Percentiles rank a stretch among this genome's conserved stretches.
Evolutionary conservation across 2,329 filamentous ascomycete species (phyloP).

Genomic region (Parascedosporium putredinis): DNA sequence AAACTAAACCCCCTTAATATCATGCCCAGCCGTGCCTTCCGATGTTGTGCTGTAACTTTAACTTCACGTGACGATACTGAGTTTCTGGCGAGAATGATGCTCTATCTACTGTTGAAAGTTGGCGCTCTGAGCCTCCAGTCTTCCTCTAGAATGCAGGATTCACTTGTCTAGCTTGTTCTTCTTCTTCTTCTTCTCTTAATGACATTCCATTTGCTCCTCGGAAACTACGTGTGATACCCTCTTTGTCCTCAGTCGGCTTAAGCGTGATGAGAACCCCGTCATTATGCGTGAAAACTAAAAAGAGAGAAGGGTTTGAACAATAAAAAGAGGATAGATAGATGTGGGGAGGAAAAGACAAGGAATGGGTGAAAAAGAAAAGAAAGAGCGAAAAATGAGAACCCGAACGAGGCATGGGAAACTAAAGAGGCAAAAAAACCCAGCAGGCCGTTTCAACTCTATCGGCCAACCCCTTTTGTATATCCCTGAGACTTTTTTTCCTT

Average conservation of each 20-base stretch:
- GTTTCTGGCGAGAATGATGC: too few species aligned
- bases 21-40: too few species aligned
- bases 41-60: too few species aligned
- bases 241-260: neutral
- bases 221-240: neutral
- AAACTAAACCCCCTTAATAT: neutral
- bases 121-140: too few species aligned
- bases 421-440: neutral
- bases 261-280: constrained; percentile 2
- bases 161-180: too few species aligned
- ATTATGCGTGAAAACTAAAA: constrained; percentile 4
- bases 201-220: neutral
- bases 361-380: constrained; percentile 5
- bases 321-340: neutral
- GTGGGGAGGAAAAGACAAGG: constrained; percentile 1
- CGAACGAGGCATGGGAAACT: too few species aligned
- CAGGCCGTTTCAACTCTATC: neutral
- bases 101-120: too few species aligned
- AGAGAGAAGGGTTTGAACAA: constrained; percentile 5
- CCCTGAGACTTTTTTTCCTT: neutral
- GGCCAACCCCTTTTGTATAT: neutral
- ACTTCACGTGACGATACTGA: too few species aligned
- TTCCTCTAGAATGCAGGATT: too few species aligned
- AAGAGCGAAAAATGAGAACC: neutral
- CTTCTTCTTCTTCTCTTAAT: neutral